These are phyloP conservation scores for Phytopythium oedochilum DNA, from an alignment of 352 stramenopile species.

Conservation along the genomic window DNA sequence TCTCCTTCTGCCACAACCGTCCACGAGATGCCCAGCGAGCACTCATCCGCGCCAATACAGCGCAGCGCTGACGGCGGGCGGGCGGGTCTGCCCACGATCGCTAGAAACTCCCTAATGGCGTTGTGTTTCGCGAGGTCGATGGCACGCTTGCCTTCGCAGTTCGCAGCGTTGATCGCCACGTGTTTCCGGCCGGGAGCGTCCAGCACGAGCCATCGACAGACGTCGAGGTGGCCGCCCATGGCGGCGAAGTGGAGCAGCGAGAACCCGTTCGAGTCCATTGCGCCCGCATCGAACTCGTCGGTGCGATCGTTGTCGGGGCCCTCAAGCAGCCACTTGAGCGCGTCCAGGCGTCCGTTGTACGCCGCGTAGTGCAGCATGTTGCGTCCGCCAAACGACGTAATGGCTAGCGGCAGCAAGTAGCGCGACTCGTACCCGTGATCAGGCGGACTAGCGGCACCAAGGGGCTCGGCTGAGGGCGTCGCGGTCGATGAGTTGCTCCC, in stretches of 20 bases:
- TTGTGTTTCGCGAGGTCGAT: constrained; percentile 39
- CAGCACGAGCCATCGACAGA: constrained; percentile 62
- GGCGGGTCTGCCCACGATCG: constrained; percentile 28
- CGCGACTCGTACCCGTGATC: neutral
- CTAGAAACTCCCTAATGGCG: constrained; percentile 35
- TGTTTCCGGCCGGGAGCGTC: constrained; percentile 28
- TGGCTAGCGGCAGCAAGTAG: constrained; percentile 23
- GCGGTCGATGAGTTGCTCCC: constrained; percentile 5
- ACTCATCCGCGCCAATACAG: constrained; percentile 48
- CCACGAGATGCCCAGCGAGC: constrained; percentile 54
- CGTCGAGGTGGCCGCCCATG: constrained; percentile 44
- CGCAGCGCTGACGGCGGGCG: constrained; percentile 24
- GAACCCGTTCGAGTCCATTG: constrained; percentile 51
- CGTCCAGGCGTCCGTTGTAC: constrained; percentile 46
- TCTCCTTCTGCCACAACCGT: constrained; percentile 29
- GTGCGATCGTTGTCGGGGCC: constrained; percentile 14
- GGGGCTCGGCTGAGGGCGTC: constrained; percentile 2
- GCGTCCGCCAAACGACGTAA: constrained; percentile 55
- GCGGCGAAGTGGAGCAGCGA: constrained; percentile 65
- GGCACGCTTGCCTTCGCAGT: constrained; percentile 32
- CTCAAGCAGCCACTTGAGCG: constrained; percentile 47
- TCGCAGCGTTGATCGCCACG: constrained; percentile 37
- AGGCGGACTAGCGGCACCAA: neutral
- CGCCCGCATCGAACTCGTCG: constrained; percentile 22
- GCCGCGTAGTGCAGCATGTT: constrained; percentile 69